Evolutionary conservation across 2,329 filamentous ascomycete species (phyloP).

Genomic region (Ophiobolus disseminans): DNA sequence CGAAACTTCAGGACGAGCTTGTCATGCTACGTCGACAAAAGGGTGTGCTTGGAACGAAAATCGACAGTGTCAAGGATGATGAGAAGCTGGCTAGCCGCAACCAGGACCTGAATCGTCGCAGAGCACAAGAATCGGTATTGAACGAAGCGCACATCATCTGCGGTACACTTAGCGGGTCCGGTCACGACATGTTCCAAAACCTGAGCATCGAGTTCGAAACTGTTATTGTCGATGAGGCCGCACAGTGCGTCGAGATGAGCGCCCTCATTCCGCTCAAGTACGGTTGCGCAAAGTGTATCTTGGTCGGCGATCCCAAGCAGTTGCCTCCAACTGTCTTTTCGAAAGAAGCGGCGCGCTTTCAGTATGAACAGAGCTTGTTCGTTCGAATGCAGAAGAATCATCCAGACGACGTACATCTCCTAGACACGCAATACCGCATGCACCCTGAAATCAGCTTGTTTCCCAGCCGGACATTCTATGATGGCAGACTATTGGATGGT

Average conservation of each 20-base stretch:
- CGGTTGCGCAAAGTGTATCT: constrained; percentile 92
- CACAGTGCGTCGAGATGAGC: constrained; percentile 96
- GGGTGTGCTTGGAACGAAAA: constrained; percentile 76
- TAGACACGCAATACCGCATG: constrained; percentile 99
- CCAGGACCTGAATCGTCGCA: constrained; percentile 81
- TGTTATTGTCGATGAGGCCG: constrained; percentile 96
- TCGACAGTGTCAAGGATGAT: constrained; percentile 86
- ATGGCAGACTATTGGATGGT: constrained; percentile 84
- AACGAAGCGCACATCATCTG: constrained; percentile 92
- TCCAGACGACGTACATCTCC: constrained; percentile 83
- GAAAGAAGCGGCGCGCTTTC: constrained; percentile 87
- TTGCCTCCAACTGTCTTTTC: constrained; percentile 95
- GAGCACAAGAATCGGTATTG: constrained; percentile 88
- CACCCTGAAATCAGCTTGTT: constrained; percentile 95
- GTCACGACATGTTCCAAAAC: constrained; percentile 96
- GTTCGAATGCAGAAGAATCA: constrained; percentile 97
- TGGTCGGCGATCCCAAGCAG: constrained; percentile 98
- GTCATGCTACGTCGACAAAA: constrained; percentile 80
- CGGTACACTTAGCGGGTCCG: constrained; percentile 91
- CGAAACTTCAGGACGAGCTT: constrained; percentile 75
- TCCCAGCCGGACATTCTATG: constrained; percentile 91
- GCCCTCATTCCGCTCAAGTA: constrained; percentile 97
- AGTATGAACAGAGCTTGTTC: constrained; percentile 97
- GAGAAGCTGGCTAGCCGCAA: constrained; percentile 83
- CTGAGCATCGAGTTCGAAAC: constrained; percentile 97